Evolutionary conservation across 1,284 basidiomycete genomes (phyloP), one percentile per base, ranked within the genome.

Genomic region (Coniferiporia sulphurascens): DNA sequence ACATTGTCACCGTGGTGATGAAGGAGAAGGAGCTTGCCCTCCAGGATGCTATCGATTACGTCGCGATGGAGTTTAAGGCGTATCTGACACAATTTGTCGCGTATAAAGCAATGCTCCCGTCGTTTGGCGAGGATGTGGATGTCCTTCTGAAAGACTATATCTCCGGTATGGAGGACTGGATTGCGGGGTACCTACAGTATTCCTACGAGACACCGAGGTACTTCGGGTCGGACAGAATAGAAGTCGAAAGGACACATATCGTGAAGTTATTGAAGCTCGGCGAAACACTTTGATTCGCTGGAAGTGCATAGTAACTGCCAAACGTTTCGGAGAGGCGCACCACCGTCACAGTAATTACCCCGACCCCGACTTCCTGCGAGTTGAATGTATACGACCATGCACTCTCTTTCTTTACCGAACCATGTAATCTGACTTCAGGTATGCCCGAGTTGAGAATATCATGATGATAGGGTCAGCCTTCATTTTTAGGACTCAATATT

Each of bases 1-100:
- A 87, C 66, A 75, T 86, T 63, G 74, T 89, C 45, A 83, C 84
- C 2, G 83, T 87, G 36, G 76, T 86, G 51, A 85, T 86, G 83
- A 73, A 79, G 60, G 76, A 79, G 52, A 77, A 77, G 53, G 66
- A 71, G 32, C 69, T 81, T 56, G 71, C 75, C 59, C 71, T 86
- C 21, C 86, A 87, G 70, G 75, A 76, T n/a, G 81, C 85, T 3
- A 74, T 79, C 38, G 80, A 88, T 67, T 73, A 77, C 64, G 78
- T 84, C 64, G 84, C 84, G 12, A 69, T 68, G 19, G 72, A 81
- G 65, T 86, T 78, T 70, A 71, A 76, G 59, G 70, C 71, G 77
- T 73, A 85, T 43, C 78, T 84, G 70, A 66, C 78, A 19, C 68
- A 69, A 19, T 85, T 80, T 68, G 64, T 78, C 22, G 67, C 71